Evolutionary conservation across 2,329 filamentous ascomycete species (phyloP), one percentile per base, ranked within the genome.

Genomic region (Aspergillus cejpii): DNA sequence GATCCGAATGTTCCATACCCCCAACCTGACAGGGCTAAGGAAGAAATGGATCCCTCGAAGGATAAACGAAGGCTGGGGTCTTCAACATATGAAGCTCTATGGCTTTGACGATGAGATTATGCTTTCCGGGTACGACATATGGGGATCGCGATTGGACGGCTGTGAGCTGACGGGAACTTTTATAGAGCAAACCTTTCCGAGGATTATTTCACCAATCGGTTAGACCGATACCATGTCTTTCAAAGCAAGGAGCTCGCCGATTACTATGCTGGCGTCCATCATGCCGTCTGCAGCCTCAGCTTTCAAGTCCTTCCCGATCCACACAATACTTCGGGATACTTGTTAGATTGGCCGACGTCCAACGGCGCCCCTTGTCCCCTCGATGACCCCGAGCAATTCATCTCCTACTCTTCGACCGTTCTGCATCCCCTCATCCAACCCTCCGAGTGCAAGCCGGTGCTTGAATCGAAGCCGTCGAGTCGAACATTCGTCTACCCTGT

Each of bases 41-140:
- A 97, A 97, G 69, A 82, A 83, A 58, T 74, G 86, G 54, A 80
- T 97, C 2, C 92, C 92, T 0, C 87, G 81, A 61, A 78, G 92
- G 15, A 91, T 98, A 63, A 98, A 98, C 56, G 92, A 98, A 69
- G 92, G 92, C 14, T 98, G 92, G 92, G 92, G 92, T 1, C 70
- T 98, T 49, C 92, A 98, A 64, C 92, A 98, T 63, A 98, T 98
- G 91, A 98, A 98, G 75, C 74, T 98, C 0, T 98, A 98, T 57
- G 92, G 92, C 0, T 74, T 95, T 17, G 92, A 98, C 58, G 89
- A 98, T 60, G 89, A 95, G 65, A 85, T 98, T 46, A 91, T 98
- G 53, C 80, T 98, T 58, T 94, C 90, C 6, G 90, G 89, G 80
- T 87, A 76, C 51, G 72, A 43, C 40, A 15, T 37, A 19, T 44